A percentile compares a stretch with the other conserved stretches of the same genome.
These are phyloP conservation scores for Poa annua DNA, from an alignment of 176 grass and related monocot genomes.

Conservation along the genomic window DNA sequence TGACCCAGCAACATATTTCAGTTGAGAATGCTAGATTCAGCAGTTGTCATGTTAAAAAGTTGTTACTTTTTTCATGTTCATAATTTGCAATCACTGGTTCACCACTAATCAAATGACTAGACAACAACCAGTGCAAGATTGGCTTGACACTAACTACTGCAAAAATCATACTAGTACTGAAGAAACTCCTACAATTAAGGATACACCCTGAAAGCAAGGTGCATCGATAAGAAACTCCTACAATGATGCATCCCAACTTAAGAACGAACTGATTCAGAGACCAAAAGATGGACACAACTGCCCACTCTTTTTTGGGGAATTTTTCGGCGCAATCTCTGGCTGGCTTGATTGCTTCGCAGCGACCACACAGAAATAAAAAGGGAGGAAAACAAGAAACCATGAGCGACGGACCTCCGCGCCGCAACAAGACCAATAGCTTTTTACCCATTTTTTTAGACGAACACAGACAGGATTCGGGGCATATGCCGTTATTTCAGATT, in stretches of 20 bases:
- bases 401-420: not conserved
- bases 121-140: not conserved
- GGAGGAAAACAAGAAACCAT: not conserved
- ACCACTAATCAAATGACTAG: not conserved
- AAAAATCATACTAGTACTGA: not conserved
- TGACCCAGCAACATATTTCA: not conserved
- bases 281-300: not conserved
- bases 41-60: not conserved
- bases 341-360: not conserved
- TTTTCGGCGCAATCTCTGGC: not conserved
- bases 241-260: not conserved
- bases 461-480: not conserved
- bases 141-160: not conserved
- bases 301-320: not conserved
- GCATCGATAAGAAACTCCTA: constrained; percentile 24
- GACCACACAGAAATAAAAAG: not conserved
- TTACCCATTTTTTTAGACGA: not conserved
- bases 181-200: constrained; percentile 1
- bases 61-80: not conserved
- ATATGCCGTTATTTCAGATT: not conserved
- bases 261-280: not conserved
- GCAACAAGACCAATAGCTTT: not conserved
- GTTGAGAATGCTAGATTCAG: not conserved
- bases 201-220: too few relatives aligned
- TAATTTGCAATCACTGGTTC: not conserved